Conservation (phyloP, 2,329 filamentous ascomycete genomes). For the Phyllosticta paracitricarpa region DNA sequence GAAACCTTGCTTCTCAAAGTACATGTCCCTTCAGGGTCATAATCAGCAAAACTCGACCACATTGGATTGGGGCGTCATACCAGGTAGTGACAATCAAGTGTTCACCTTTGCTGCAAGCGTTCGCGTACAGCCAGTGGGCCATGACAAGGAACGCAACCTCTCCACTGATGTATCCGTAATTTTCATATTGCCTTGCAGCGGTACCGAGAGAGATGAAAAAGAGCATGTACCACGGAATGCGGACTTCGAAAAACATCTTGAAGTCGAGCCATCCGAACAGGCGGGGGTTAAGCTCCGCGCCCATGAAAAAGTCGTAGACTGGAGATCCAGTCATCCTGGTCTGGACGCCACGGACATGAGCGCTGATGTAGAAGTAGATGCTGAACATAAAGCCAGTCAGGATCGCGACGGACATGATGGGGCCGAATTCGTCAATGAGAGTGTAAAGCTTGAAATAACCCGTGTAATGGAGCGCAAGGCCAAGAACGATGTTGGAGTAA, state of each 20-base stretch:
- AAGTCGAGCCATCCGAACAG: conserved; percentile 79
- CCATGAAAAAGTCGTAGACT: conserved; percentile 87
- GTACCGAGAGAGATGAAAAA: conserved; percentile 68
- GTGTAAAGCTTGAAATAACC: conserved; percentile 84
- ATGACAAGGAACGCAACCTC: conserved; percentile 77
- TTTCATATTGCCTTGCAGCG: conserved; percentile 72
- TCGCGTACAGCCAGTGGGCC: conserved; percentile 86
- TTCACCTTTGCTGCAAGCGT: conserved; percentile 85
- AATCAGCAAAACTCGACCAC: conserved; percentile 6
- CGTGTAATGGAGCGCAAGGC: conserved; percentile 65
- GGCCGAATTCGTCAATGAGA: conserved; percentile 89
- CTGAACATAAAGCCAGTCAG: conserved; percentile 78
- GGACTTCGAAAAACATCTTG: conserved; percentile 94
- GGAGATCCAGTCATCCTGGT: conserved; percentile 84
- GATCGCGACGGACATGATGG: conserved; percentile 87
- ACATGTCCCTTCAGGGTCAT: conserved; percentile 62
- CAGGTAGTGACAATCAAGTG: conserved; percentile 84
- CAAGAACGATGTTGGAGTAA: conserved; percentile 71
- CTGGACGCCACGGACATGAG: conserved; percentile 66
- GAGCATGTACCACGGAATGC: conserved; percentile 85
- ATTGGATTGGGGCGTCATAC: conserved; percentile 27
- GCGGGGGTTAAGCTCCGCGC: conserved; percentile 74
- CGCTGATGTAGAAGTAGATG: conserved; percentile 77
- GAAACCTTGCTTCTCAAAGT: conserved; percentile 94
- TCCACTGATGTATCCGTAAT: conserved; percentile 75